phyloP scores from a whole-genome alignment of 352 stramenopile genomes.

The Phytophthora colocasiae region DNA sequence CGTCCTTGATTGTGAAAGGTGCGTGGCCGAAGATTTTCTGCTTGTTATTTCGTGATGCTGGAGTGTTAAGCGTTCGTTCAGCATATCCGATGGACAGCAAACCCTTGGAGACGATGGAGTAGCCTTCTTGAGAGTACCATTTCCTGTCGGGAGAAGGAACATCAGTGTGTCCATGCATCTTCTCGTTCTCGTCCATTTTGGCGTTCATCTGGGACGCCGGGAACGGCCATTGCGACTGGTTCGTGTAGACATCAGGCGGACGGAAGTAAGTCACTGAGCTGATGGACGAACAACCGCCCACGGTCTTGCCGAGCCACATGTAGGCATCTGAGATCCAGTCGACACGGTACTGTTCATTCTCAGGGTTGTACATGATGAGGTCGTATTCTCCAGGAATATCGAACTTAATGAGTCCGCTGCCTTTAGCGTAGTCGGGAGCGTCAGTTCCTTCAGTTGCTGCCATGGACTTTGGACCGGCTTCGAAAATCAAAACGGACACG shows the following conservation, averaged over 20 bases:
- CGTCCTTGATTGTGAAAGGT: constrained; percentile 61
- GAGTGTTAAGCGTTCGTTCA: constrained; percentile 50
- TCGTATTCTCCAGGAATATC: constrained; percentile 73
- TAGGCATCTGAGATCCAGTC: constrained; percentile 55
- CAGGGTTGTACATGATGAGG: constrained; percentile 54
- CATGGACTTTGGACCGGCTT: constrained; percentile 58
- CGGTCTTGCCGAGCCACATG: constrained; percentile 74
- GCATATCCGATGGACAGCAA: constrained; percentile 43
- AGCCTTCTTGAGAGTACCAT: constrained; percentile 64
- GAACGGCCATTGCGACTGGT: constrained; percentile 57
- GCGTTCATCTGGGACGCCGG: constrained; percentile 61
- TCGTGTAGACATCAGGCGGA: constrained; percentile 60
- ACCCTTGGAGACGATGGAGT: constrained; percentile 47
- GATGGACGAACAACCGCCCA: constrained; percentile 86
- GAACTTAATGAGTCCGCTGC: constrained; percentile 60
- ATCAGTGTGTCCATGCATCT: constrained; percentile 51
- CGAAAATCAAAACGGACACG: constrained; percentile 62
- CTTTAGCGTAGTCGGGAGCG: constrained; percentile 48
- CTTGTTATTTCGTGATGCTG: constrained; percentile 50
- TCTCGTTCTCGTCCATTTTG: constrained; percentile 65
- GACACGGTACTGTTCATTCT: constrained; percentile 51
- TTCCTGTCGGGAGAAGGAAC: constrained; percentile 59
- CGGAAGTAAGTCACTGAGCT: constrained; percentile 89
- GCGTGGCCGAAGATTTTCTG: constrained; percentile 58
- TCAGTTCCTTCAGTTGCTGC: constrained; percentile 57